phyloP scores from a whole-genome alignment of 148 eudicot genomes.

The Drosera capensis region DNA sequence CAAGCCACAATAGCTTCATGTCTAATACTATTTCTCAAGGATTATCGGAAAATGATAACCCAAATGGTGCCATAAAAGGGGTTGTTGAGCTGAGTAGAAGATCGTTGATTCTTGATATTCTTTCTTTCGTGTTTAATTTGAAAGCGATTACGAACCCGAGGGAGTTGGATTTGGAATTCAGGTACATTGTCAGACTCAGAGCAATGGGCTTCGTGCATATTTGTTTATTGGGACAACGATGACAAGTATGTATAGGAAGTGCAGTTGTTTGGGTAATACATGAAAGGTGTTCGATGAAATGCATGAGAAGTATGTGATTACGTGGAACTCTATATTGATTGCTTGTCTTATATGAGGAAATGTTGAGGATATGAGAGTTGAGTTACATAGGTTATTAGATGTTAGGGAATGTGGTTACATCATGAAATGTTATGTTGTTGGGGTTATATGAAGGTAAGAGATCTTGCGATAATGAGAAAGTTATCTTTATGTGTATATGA shows the following conservation, averaged over 20 bases:
- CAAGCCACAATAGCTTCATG: conserved; percentile 39
- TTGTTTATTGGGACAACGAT: conserved; percentile 51
- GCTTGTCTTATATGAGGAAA: conserved; percentile 40
- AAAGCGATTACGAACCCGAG: conserved; percentile 30
- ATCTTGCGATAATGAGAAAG: conserved; percentile 22
- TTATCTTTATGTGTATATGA: no score
- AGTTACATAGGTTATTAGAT: conserved; percentile 27
- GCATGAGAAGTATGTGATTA: conserved; percentile 35
- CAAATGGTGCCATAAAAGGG: conserved; percentile 21
- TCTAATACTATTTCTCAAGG: conserved; percentile 52
- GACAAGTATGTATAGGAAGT: conserved; percentile 42
- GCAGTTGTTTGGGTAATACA: conserved; percentile 28
- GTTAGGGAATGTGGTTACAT: conserved; percentile 24
- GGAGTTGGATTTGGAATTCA: conserved; percentile 31
- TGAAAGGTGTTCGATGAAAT: conserved; percentile 50
- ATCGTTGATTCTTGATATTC: conserved; percentile 25
- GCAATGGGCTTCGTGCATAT: conserved; percentile 24
- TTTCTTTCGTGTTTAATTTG: conserved; percentile 38
- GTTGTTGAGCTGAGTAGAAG: conserved; percentile 31
- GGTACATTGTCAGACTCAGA: conserved; percentile 34
- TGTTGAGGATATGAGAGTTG: conserved; percentile 14
- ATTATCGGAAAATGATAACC: conserved; percentile 27
- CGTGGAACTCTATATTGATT: conserved; percentile 58
- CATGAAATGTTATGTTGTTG: conserved; percentile 42
- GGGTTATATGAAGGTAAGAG: conserved; percentile 35